Percentiles rank a stretch among this genome's conserved stretches.
phyloP scores from a whole-genome alignment of 2,329 filamentous ascomycete genomes.

The Golovinomyces cichoracearum region DNA sequence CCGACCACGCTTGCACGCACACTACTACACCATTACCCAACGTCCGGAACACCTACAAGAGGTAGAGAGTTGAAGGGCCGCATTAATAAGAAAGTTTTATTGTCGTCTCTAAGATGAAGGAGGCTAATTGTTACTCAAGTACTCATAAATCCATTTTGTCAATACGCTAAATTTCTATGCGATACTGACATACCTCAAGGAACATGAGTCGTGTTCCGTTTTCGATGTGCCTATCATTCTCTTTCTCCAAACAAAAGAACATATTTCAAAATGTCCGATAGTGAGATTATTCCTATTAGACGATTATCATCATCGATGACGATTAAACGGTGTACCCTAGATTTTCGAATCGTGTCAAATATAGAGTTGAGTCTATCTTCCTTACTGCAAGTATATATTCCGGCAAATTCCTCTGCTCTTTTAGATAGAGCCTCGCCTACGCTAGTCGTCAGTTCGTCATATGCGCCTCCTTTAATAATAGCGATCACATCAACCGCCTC shows the following conservation, averaged over 20 bases:
- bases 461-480: conserved; percentile 75
- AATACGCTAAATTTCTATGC: not conserved
- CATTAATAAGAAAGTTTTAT: too few relatives aligned
- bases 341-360: conserved; percentile 89
- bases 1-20: not conserved
- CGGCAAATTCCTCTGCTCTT: conserved; percentile 70
- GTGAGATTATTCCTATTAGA: conserved; percentile 67
- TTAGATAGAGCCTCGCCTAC: conserved; percentile 77
- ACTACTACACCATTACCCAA: not conserved
- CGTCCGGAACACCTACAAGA: not conserved
- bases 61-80: too few relatives aligned
- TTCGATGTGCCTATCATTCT: conserved; percentile 10
- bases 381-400: conserved; percentile 85
- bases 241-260: conserved; percentile 40
- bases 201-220: too few relatives aligned
- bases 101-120: too few relatives aligned
- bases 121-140: too few relatives aligned
- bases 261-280: conserved; percentile 92
- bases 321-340: conserved; percentile 73
- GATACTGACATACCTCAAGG: too few relatives aligned
- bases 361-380: conserved; percentile 85
- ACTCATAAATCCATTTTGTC: not conserved
- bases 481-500: conserved; percentile 94
- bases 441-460: conserved; percentile 65
- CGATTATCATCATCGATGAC: conserved; percentile 75